A percentile compares a stretch with the other conserved stretches of the same genome.
phyloP scores from a whole-genome alignment of 305 asterid genomes.

The Fraxinus greggii region DNA sequence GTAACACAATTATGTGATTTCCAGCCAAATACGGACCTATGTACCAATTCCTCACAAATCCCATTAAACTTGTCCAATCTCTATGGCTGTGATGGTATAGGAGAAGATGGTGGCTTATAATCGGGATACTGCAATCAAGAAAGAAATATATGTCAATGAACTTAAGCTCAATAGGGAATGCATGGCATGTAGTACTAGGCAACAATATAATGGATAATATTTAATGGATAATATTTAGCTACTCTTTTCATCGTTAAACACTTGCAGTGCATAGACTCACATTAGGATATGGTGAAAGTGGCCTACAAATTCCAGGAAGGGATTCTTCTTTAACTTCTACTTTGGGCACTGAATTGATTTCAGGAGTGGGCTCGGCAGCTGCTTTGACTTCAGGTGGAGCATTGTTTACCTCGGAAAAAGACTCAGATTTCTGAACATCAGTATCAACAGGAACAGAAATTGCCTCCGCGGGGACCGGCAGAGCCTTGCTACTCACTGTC shows the following conservation, averaged over 20 bases:
- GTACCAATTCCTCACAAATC: background rate
- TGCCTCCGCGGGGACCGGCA: constrained; percentile 54
- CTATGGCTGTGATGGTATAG: constrained; percentile 84
- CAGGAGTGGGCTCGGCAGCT: constrained; percentile 44
- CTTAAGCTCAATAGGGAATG: background rate
- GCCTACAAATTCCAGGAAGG: constrained; percentile 42
- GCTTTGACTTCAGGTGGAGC: constrained; percentile 42
- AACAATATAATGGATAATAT: background rate
- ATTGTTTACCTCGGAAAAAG: constrained; percentile 33
- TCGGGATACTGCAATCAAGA: constrained; percentile 76
- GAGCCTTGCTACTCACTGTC: constrained; percentile 47
- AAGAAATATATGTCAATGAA: background rate
- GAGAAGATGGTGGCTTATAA: constrained; percentile 89
- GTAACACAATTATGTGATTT: background rate
- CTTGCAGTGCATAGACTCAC: constrained; percentile 39
- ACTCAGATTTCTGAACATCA: constrained; percentile 34
- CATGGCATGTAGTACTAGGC: background rate
- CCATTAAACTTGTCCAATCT: background rate
- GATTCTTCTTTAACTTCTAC: constrained; percentile 54
- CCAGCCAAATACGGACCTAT: background rate
- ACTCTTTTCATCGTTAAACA: background rate
- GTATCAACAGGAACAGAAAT: constrained; percentile 31
- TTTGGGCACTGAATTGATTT: constrained; percentile 54
- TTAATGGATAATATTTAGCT: background rate
- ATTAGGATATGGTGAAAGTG: constrained; percentile 89